These are phyloP conservation scores for Yamagishiella unicocca DNA, from an alignment of 139 green algal species.

Conservation along the genomic window DNA sequence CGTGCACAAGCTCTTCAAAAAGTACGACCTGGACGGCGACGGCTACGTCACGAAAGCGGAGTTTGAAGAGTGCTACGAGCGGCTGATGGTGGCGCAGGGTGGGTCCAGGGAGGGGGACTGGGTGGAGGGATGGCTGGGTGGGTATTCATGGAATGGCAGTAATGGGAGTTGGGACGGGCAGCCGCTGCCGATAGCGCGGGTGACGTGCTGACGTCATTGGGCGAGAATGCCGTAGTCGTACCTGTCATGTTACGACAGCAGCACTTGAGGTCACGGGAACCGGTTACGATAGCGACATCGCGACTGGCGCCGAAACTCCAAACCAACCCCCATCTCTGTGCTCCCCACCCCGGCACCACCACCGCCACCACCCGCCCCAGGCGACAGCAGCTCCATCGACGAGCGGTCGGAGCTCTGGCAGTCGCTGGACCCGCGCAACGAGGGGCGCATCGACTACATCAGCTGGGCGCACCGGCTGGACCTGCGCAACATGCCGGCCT, in stretches of 20 bases:
- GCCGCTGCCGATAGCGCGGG: too few species aligned
- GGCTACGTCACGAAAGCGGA: not conserved
- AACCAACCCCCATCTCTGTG: not conserved
- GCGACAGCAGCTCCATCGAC: not conserved
- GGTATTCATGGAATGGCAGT: not conserved
- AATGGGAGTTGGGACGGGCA: too few species aligned
- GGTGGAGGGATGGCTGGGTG: not conserved
- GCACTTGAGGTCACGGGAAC: too few species aligned
- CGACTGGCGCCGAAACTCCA: too few species aligned
- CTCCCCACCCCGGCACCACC: not conserved
- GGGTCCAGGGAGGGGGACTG: not conserved
- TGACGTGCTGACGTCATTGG: too few species aligned
- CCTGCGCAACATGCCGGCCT: slow-evolving; percentile 30
- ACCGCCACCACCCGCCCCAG: not conserved
- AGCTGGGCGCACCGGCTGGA: slow-evolving; percentile 59
- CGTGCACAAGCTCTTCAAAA: not conserved
- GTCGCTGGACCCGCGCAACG: slow-evolving; percentile 1
- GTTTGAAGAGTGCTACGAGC: slow-evolving; percentile 4
- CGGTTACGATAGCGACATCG: too few species aligned
- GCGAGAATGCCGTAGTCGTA: too few species aligned
- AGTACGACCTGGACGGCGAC: slow-evolving; percentile 30
- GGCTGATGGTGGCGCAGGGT: not conserved
- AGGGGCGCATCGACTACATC: slow-evolving; percentile 72
- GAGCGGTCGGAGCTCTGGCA: slow-evolving; percentile 11
- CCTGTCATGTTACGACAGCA: too few species aligned